These are phyloP conservation scores for Trichoderma sp. DNA, from an alignment of 2,329 filamentous ascomycete species.

Conservation along the genomic window DNA sequence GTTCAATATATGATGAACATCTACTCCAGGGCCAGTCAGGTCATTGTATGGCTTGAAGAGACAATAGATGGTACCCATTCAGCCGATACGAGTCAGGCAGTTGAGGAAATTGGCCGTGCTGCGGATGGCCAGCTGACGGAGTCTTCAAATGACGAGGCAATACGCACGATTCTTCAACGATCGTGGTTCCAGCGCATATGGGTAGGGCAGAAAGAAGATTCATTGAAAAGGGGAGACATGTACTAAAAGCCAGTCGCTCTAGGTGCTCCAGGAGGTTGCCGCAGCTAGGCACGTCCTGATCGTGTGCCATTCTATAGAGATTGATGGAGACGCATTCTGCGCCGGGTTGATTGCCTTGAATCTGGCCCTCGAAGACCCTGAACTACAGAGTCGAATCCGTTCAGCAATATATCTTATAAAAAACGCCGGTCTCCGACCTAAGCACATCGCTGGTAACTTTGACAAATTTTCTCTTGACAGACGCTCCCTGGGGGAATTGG, in stretches of 20 bases:
- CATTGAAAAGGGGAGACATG: too few relatives aligned
- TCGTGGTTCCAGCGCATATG: not conserved
- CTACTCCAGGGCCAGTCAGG: not conserved
- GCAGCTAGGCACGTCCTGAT: not conserved
- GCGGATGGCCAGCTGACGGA: not conserved
- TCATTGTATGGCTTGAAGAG: constrained; percentile 7
- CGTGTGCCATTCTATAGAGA: not conserved
- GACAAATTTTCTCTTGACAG: not conserved
- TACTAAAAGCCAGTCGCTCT: not conserved
- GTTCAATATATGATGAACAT: constrained; percentile 1
- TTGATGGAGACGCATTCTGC: not conserved
- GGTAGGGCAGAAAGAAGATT: not conserved
- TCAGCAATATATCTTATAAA: not conserved
- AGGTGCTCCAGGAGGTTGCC: constrained; percentile 3
- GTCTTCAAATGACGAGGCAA: not conserved
- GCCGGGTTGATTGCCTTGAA: not conserved
- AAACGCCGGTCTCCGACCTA: not conserved
- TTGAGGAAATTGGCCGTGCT: not conserved
- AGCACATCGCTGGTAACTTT: not conserved
- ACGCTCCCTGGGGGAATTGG: not conserved
- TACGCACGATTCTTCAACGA: not conserved
- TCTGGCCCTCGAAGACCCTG: not conserved
- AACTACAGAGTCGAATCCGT: not conserved
- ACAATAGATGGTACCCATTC: not conserved
- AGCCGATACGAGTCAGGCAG: not conserved